Conservation (phyloP, 1,284 basidiomycete species). For the Entoloma clypeatum region DNA sequence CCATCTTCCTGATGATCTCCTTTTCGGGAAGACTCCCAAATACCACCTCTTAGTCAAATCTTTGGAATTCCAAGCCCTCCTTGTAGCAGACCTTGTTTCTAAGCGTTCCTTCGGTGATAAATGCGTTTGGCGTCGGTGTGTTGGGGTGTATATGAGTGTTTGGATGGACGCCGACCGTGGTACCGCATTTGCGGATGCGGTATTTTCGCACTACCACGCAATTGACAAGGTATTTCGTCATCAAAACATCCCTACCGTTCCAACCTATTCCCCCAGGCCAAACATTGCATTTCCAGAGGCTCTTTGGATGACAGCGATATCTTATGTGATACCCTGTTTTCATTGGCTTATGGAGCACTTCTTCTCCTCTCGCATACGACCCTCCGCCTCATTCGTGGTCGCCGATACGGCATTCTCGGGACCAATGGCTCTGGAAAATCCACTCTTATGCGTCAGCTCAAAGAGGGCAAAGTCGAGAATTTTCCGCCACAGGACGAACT, state of each 20-base stretch:
- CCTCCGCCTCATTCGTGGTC: conserved; percentile 86
- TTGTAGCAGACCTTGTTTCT: conserved; percentile 78
- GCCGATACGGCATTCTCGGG: conserved; percentile 93
- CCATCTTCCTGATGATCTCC: conserved; percentile 53
- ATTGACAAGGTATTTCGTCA: conserved; percentile 57
- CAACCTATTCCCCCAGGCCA: conserved; percentile 40
- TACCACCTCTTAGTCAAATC: conserved; percentile 47
- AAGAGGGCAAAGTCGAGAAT: conserved; percentile 93
- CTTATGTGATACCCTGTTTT: conserved; percentile 92
- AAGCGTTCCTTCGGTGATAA: conserved; percentile 62
- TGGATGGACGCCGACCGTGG: conserved; percentile 59
- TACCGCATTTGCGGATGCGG: conserved; percentile 54
- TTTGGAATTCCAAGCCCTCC: conserved; percentile 69
- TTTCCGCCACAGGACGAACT: conserved; percentile 90
- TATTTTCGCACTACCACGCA: conserved; percentile 71
- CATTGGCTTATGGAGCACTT: conserved; percentile 94
- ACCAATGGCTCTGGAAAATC: conserved; percentile 97
- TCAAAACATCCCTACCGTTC: conserved; percentile 6
- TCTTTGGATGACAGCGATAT: conserved; percentile 77
- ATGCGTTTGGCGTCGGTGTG: conserved; percentile 69
- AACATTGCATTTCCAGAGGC: conserved; percentile 38
- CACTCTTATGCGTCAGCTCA: conserved; percentile 93
- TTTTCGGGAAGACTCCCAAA: conserved; percentile 38
- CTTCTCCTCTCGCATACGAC: conserved; percentile 94
- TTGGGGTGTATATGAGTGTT: conserved; percentile 66